These are phyloP conservation scores for Berkeleyomyces rouxiae DNA, from an alignment of 2,329 filamentous ascomycete species.

Conservation along the genomic window DNA sequence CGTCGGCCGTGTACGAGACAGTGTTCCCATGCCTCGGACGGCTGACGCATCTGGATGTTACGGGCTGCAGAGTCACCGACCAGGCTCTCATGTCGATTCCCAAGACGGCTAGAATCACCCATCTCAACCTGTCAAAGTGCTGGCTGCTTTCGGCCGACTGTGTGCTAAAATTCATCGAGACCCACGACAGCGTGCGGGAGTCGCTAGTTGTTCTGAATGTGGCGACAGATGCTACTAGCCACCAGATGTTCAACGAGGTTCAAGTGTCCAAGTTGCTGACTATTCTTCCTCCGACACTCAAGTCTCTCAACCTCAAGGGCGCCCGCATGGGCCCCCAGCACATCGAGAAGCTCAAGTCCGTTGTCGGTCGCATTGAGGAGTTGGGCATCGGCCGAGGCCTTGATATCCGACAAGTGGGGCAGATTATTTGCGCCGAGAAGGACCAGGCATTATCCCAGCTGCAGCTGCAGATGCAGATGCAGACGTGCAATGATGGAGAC, in stretches of 20 bases:
- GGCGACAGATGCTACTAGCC: slow-evolving; percentile 52
- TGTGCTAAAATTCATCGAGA: slow-evolving; percentile 53
- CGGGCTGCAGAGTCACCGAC: slow-evolving; percentile 60
- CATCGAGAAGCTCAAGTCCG: slow-evolving; percentile 35
- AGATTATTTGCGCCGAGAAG: slow-evolving; percentile 41
- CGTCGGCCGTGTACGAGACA: slow-evolving; percentile 47
- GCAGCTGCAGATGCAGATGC: slow-evolving; percentile 29
- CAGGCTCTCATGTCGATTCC: slow-evolving; percentile 54
- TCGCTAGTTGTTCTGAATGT: slow-evolving; percentile 56
- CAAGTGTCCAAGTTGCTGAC: slow-evolving; percentile 51
- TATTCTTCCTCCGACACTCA: slow-evolving; percentile 46
- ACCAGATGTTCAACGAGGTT: slow-evolving; percentile 50
- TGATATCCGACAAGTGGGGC: slow-evolving; percentile 46
- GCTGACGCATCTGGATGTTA: slow-evolving; percentile 65
- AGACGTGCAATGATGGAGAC: background rate
- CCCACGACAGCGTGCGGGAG: slow-evolving; percentile 50
- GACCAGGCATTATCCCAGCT: slow-evolving; percentile 60
- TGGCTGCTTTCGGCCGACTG: slow-evolving; percentile 47
- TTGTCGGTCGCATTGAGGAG: slow-evolving; percentile 36
- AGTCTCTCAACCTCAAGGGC: slow-evolving; percentile 60
- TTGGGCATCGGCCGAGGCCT: slow-evolving; percentile 55
- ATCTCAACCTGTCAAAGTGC: slow-evolving; percentile 66
- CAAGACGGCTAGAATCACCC: slow-evolving; percentile 52
- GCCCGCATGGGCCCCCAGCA: slow-evolving; percentile 52
- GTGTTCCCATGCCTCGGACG: slow-evolving; percentile 53